Evolutionary conservation across 139 green algal genomes (phyloP).

Genomic region (Zygnema cylindricum): DNA sequence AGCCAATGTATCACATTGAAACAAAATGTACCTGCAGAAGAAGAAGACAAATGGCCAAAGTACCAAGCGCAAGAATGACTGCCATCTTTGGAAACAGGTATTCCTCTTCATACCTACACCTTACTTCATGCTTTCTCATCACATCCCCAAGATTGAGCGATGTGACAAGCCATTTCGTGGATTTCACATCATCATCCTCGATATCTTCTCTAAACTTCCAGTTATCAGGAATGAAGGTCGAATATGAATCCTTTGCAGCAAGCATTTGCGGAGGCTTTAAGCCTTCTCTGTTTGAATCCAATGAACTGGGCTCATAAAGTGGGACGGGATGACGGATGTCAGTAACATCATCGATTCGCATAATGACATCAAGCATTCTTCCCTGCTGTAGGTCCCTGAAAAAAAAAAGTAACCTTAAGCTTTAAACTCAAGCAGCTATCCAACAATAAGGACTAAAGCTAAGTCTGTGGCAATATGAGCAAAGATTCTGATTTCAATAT

Average conservation of each 20-base stretch:
- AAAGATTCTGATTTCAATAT: too few relatives aligned
- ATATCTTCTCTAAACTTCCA: not conserved
- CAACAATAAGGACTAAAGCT: too few relatives aligned
- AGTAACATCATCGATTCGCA: not conserved
- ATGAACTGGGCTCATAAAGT: not conserved
- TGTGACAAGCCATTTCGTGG: not conserved
- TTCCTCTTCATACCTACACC: not conserved
- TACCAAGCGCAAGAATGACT: not conserved
- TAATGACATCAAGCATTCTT: not conserved
- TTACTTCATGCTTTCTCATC: not conserved
- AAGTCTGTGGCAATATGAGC: too few relatives aligned
- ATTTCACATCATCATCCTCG: not conserved
- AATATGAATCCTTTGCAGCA: not conserved
- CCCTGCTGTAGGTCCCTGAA: not conserved
- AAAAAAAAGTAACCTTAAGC: too few relatives aligned
- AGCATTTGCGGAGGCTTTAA: not conserved
- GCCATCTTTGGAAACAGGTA: not conserved
- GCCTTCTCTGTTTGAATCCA: not conserved
- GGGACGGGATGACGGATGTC: not conserved
- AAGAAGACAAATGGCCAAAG: conserved; percentile 3
- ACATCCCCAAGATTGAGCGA: not conserved
- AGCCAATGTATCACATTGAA: too few relatives aligned
- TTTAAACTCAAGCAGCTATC: too few relatives aligned
- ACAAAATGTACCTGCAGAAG: conserved; percentile 5
- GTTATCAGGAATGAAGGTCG: not conserved